Base-by-base conservation (phyloP, 495 filamentous ascomycete genomes). In the Aspergillus incahuasiensis region DNA sequence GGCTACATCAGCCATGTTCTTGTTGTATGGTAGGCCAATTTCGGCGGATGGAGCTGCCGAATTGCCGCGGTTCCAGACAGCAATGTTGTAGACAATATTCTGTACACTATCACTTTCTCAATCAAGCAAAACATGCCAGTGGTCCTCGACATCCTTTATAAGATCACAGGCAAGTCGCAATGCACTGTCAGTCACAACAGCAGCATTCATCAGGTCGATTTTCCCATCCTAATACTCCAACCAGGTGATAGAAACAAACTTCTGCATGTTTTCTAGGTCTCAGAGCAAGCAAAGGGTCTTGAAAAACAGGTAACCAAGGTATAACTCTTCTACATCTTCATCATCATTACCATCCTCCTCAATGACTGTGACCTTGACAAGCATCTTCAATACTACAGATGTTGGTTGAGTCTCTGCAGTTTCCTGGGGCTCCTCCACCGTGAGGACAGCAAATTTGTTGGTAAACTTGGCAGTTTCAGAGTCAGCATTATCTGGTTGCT, bases 381-480 rank as follows among this genome's bases (percentile, higher is more conserved):
- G 34, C 53, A 63, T 58, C 54, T 64, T 58, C 35, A 53, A 57
- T 57, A 57, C 58, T 6, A 49, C 16, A 34, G 51, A 19, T 11
- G 45, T 35, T 16, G 18, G 38, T 53, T 60, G 54, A 19, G 38
- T 42, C 45, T 60, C 16, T 41, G 55, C 45, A 30, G 50, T 51
- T 11, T 71, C 57, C 34, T 58, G 54, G 3, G 68, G 67, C 56
- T 71, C 68, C 55, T 71, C 65, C 11, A 71, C 57, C n/a, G 63
- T 62, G 52, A 71, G 63, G 24, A 63, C 61, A 47, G 65, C 59
- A 48, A 71, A 69, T 57, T 44, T 64, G 57, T 69, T 69, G 12
- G 57, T 7, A 19, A 66, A 63, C 38, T n/a, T 54, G 35, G 61
- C 61, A 40, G n/a, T 16, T 18, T 55, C 32, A 39, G 52, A 39